Conservation (phyloP, 1,284 basidiomycete genomes). For the Leccinum subrobustum region DNA sequence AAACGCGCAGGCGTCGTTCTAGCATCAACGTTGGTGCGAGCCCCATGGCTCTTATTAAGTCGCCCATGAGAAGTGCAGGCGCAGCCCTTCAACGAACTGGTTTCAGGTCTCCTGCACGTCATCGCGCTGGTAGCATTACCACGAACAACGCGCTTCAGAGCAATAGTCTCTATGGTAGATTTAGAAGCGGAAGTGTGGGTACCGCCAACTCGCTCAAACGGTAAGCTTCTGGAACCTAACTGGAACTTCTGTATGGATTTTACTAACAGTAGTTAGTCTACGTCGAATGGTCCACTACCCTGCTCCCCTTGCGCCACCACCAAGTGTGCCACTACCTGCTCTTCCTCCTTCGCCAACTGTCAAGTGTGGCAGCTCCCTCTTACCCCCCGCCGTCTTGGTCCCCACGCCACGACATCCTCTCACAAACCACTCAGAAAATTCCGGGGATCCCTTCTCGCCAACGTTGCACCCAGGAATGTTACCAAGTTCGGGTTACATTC, state of each 20-base stretch:
- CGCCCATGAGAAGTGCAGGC: conserved; percentile 45
- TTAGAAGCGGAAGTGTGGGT: conserved; percentile 48
- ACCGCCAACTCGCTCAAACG: conserved; percentile 30
- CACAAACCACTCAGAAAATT: conserved; percentile 16
- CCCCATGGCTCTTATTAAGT: conserved; percentile 51
- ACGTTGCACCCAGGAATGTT: conserved; percentile 7
- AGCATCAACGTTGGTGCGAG: conserved; percentile 48
- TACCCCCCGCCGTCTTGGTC: conserved; percentile 17
- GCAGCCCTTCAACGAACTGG: conserved; percentile 46
- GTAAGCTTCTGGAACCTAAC: conserved; percentile 29
- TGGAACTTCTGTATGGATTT: not conserved
- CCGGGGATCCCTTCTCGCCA: conserved; percentile 2
- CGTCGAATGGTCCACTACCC: conserved; percentile 33
- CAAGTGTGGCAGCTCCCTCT: conserved; percentile 16
- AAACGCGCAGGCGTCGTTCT: conserved; percentile 52
- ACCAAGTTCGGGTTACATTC: conserved; percentile 5
- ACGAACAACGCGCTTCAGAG: conserved; percentile 27
- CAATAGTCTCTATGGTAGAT: conserved; percentile 42
- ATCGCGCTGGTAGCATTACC: conserved; percentile 44
- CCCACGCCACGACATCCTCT: conserved; percentile 27
- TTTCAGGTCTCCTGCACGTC: conserved; percentile 35
- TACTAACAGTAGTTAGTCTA: conserved; percentile 23
- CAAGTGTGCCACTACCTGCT: conserved; percentile 35
- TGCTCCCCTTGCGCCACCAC: conserved; percentile 33
- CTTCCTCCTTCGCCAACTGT: conserved; percentile 27